A percentile compares a stretch with the other conserved stretches of the same genome.
These are phyloP conservation scores for Toxicodendron radicans DNA, from an alignment of 345 rosid genomes.

Conservation along the genomic window DNA sequence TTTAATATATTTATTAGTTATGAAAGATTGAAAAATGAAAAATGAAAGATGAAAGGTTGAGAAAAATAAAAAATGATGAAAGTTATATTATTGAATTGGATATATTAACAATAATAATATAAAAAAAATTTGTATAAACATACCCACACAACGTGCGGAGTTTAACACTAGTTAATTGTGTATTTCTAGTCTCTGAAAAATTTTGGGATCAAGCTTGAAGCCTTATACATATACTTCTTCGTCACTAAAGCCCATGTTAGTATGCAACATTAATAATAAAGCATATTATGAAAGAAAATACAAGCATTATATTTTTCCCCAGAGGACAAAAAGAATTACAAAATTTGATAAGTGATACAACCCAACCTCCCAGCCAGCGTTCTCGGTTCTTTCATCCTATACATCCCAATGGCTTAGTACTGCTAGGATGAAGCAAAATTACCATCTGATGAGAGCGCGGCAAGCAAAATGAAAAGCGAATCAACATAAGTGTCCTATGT, in stretches of 20 bases:
- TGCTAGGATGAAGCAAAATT: constrained; percentile 33
- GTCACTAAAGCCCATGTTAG: not conserved
- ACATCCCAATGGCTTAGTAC: constrained; percentile 48
- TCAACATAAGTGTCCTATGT: not conserved
- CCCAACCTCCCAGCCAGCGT: not conserved
- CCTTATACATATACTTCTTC: too few species aligned
- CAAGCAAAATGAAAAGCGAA: not conserved
- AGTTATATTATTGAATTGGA: too few species aligned
- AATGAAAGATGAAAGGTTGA: too few species aligned
- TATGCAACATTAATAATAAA: not conserved
- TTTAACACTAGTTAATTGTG: too few species aligned
- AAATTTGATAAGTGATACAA: not conserved
- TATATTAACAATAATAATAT: too few species aligned
- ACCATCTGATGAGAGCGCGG: not conserved
- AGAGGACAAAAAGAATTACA: not conserved
- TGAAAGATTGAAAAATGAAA: too few species aligned
- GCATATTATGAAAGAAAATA: not conserved
- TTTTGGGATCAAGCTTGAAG: too few species aligned
- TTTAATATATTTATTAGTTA: too few species aligned
- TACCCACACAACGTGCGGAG: too few species aligned
- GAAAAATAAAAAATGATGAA: too few species aligned
- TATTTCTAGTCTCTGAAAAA: too few species aligned
- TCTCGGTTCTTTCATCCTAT: constrained; percentile 20
- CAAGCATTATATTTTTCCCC: not conserved
- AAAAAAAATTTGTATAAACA: too few species aligned